Percentiles rank a stretch among this genome's conserved stretches.
Conservation (phyloP, 164 flowering plant species). For the Vitis cinerea region DNA sequence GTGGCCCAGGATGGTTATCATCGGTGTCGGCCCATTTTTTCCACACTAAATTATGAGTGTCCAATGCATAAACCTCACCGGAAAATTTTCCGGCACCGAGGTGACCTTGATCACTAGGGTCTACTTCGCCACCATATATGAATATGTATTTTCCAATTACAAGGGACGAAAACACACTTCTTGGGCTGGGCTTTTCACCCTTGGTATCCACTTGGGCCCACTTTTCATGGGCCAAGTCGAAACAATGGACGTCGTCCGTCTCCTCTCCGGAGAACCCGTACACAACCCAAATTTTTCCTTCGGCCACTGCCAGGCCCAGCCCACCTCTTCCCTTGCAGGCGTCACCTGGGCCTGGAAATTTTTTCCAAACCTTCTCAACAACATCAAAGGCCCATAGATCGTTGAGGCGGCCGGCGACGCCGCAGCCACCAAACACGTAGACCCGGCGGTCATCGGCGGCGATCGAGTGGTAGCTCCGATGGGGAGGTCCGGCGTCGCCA, state of each 20-base stretch:
- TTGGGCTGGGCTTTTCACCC: constrained; percentile 75
- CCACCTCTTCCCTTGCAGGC: constrained; percentile 76
- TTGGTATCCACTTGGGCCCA: constrained; percentile 73
- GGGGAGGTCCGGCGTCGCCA: constrained; percentile 56
- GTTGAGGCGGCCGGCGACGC: constrained; percentile 67
- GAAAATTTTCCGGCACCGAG: constrained; percentile 85
- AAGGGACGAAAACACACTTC: constrained; percentile 83
- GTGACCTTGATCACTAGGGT: constrained; percentile 89
- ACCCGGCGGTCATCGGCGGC: constrained; percentile 56
- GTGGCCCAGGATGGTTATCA: constrained; percentile 70
- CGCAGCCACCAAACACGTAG: constrained; percentile 91
- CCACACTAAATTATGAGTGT: constrained; percentile 68
- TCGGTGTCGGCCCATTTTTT: constrained; percentile 33
- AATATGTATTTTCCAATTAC: constrained; percentile 57
- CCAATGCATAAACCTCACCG: constrained; percentile 55
- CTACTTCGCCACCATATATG: constrained; percentile 89
- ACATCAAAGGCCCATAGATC: constrained; percentile 78
- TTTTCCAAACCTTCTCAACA: constrained; percentile 47
- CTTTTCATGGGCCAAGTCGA: constrained; percentile 41
- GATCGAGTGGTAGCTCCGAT: constrained; percentile 86
- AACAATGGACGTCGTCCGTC: constrained; percentile 78
- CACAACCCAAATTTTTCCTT: constrained; percentile 81
- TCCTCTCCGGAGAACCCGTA: constrained; percentile 86
- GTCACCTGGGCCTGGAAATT: constrained; percentile 55
- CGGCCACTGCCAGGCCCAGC: constrained; percentile 62